Evolutionary conservation across 352 stramenopile species (phyloP).

Genomic region (Globisporangium paroecandrum): DNA sequence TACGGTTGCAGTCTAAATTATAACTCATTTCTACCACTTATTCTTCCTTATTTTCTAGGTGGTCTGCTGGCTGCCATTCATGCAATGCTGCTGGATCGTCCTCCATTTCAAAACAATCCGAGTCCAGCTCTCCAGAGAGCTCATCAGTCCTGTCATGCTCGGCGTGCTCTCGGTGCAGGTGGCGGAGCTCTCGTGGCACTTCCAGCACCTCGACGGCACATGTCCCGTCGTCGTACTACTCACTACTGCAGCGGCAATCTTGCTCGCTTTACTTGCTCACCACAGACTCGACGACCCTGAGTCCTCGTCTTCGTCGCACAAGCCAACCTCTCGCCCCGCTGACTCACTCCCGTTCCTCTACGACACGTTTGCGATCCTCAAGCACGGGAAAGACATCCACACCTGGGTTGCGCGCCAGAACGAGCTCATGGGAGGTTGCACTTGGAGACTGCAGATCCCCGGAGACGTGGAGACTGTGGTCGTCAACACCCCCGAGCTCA

Average conservation of each 20-base stretch:
- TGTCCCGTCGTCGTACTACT: neutral
- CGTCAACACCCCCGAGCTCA: slow-evolving; percentile 21
- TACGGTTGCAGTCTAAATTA: too few relatives aligned
- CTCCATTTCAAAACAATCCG: neutral
- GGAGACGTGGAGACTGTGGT: slow-evolving; percentile 23
- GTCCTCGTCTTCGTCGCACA: neutral
- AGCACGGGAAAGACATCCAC: slow-evolving; percentile 23
- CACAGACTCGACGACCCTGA: too few relatives aligned
- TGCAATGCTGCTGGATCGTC: neutral
- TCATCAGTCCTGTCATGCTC: neutral
- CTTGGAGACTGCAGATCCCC: slow-evolving; percentile 29
- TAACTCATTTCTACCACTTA: neutral
- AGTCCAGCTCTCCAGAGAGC: neutral
- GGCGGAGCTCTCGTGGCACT: neutral
- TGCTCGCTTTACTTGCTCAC: neutral
- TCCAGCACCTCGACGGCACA: neutral
- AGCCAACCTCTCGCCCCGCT: neutral
- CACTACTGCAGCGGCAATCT: neutral
- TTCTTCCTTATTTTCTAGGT: neutral
- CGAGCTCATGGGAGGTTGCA: slow-evolving; percentile 21
- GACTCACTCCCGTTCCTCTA: slow-evolving; percentile 8
- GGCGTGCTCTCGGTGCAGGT: neutral
- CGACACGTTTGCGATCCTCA: slow-evolving; percentile 23
- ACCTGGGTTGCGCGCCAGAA: slow-evolving; percentile 27
- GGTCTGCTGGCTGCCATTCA: neutral